These are phyloP conservation scores for Argentina anserina DNA, from an alignment of 306 rosid species.

Conservation along the genomic window DNA sequence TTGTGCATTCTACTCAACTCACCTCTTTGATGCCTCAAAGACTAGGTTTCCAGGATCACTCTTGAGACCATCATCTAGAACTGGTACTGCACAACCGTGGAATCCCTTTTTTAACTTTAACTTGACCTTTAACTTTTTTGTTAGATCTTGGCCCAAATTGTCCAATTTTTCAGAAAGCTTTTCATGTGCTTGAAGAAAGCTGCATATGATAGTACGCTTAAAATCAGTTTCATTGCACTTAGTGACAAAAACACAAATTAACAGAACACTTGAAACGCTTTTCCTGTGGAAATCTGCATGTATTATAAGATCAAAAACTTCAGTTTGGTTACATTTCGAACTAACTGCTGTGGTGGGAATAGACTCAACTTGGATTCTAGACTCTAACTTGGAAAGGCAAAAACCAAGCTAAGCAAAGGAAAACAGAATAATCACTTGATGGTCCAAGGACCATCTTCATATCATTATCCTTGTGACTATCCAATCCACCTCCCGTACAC, in stretches of 20 bases:
- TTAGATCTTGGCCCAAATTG: slow-evolving; percentile 16
- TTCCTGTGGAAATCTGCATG: neutral
- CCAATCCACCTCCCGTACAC: slow-evolving; percentile 3
- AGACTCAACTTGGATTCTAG: neutral
- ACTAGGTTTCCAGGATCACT: slow-evolving; percentile 3
- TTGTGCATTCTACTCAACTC: neutral
- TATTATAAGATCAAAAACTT: neutral
- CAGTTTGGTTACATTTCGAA: neutral
- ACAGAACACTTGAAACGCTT: neutral
- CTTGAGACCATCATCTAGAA: slow-evolving; percentile 9
- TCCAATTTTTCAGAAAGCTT: neutral
- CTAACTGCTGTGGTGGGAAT: neutral
- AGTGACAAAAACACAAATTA: too few relatives aligned
- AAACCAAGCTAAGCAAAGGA: neutral
- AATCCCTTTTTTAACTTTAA: slow-evolving; percentile 8
- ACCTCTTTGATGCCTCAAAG: slow-evolving; percentile 6
- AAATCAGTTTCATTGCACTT: neutral
- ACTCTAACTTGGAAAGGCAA: neutral
- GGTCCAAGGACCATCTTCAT: slow-evolving; percentile 10
- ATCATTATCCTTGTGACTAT: neutral
- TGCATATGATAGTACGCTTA: neutral
- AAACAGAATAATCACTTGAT: neutral
- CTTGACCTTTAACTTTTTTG: slow-evolving; percentile 26
- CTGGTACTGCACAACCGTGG: slow-evolving; percentile 2
- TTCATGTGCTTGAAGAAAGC: slow-evolving; percentile 8